Evolutionary conservation across 331 rosid species (phyloP).

Genomic region (Pyrus hybrid): DNA sequence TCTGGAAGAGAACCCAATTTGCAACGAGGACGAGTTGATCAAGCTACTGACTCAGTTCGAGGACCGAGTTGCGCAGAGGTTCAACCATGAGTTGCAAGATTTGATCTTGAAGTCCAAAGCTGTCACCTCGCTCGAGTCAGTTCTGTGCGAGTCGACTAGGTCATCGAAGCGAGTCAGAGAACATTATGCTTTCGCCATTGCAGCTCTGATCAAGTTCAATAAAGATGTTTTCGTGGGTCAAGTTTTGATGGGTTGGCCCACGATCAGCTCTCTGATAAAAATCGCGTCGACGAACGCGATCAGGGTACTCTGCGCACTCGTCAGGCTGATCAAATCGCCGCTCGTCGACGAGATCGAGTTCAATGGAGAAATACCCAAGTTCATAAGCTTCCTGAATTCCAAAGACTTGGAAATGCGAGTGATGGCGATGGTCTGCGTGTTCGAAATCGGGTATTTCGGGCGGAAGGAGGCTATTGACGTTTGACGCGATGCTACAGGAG

Average conservation of each 20-base stretch:
- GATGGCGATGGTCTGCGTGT: slow-evolving; percentile 49
- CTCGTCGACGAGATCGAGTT: slow-evolving; percentile 75
- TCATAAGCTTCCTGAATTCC: slow-evolving; percentile 35
- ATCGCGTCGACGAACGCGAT: slow-evolving; percentile 44
- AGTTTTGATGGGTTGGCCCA: slow-evolving; percentile 50
- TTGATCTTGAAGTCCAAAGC: slow-evolving; percentile 49
- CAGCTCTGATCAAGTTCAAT: slow-evolving; percentile 58
- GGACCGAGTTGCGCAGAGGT: slow-evolving; percentile 49
- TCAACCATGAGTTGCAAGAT: slow-evolving; percentile 63
- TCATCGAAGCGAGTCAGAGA: slow-evolving; percentile 37
- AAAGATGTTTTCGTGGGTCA: slow-evolving; percentile 87
- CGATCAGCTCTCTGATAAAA: slow-evolving; percentile 31
- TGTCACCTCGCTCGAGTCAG: slow-evolving; percentile 35
- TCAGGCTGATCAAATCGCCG: slow-evolving; percentile 65
- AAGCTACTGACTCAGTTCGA: slow-evolving; percentile 43
- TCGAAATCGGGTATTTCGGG: slow-evolving; percentile 81
- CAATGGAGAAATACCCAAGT: slow-evolving; percentile 46
- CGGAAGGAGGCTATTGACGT: slow-evolving; percentile 83
- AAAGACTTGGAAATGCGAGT: slow-evolving; percentile 27
- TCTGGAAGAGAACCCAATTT: slow-evolving; percentile 11
- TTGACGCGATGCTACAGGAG: slow-evolving; percentile 68
- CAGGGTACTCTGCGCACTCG: slow-evolving; percentile 40
- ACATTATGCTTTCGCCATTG: slow-evolving; percentile 32
- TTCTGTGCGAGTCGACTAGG: slow-evolving; percentile 32
- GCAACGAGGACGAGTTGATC: slow-evolving; percentile 26